phyloP scores from a whole-genome alignment of 768 basidiomycete species.

The Amanita exitialis region DNA sequence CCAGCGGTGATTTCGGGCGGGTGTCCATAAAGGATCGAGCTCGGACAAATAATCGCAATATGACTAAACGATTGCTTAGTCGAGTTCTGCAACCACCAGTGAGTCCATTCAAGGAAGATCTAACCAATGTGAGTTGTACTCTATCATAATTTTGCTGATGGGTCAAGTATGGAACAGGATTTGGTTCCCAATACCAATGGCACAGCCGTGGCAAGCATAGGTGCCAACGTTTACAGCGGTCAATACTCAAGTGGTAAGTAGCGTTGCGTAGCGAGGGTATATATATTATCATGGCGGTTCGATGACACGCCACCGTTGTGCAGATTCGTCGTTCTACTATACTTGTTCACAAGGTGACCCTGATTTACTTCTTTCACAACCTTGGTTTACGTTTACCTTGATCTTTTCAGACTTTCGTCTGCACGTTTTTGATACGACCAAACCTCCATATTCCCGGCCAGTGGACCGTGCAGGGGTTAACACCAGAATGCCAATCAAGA shows the following conservation, averaged over 20 bases:
- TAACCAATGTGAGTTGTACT: conserved; percentile 35
- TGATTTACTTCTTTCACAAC: conserved; percentile 3
- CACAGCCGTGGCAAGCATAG: conserved; percentile 66
- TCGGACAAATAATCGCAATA: conserved; percentile 30
- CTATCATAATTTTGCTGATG: conserved; percentile 3
- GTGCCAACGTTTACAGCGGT: conserved; percentile 72
- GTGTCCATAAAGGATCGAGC: conserved; percentile 40
- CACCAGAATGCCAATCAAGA: conserved; percentile 35
- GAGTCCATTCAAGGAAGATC: conserved; percentile 37
- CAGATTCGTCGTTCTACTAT: conserved; percentile 88
- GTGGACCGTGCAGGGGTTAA: conserved; percentile 18
- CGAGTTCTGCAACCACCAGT: conserved; percentile 25
- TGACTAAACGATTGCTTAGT: conserved; percentile 39
- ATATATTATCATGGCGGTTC: not conserved
- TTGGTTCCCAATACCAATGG: conserved; percentile 75
- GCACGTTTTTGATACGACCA: conserved; percentile 77
- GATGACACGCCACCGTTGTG: conserved; percentile 2
- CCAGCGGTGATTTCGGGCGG: conserved; percentile 74
- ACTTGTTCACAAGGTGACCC: conserved; percentile 75
- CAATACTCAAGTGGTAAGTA: conserved; percentile 66
- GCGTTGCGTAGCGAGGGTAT: not conserved
- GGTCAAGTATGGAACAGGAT: conserved; percentile 29
- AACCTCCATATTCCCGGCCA: conserved; percentile 25
- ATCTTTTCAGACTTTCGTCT: conserved; percentile 62
- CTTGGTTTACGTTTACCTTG: not conserved